phyloP scores from a whole-genome alignment of 2,329 filamentous ascomycete species.

The Aspergillus glaucus region DNA sequence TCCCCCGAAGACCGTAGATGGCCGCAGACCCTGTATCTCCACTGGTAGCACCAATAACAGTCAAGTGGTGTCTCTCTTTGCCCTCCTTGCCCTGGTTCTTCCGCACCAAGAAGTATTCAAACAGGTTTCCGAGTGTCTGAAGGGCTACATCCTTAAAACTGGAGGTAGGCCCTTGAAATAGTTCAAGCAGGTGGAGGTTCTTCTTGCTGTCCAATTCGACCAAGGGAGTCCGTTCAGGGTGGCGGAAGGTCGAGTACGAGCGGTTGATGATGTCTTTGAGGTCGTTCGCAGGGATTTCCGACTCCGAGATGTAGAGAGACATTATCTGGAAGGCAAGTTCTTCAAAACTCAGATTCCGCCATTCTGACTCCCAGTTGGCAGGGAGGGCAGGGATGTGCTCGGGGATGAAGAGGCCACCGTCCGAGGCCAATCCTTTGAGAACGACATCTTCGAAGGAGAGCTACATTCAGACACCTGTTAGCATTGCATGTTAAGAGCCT shows the following conservation, averaged over 20 bases:
- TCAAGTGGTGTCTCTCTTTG: constrained; percentile 68
- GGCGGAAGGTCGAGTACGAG: constrained; percentile 86
- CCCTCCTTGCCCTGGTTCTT: constrained; percentile 38
- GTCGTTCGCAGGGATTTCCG: constrained; percentile 74
- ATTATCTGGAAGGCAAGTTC: constrained; percentile 67
- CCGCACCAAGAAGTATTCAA: constrained; percentile 43
- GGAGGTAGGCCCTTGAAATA: constrained; percentile 94
- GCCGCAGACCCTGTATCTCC: constrained; percentile 88
- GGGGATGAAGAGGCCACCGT: constrained; percentile 85
- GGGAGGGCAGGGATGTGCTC: constrained; percentile 41
- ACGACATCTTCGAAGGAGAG: constrained; percentile 87
- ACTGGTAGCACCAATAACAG: constrained; percentile 79
- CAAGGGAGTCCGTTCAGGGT: constrained; percentile 69
- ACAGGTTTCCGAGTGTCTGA: constrained; percentile 77
- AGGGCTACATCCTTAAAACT: constrained; percentile 96
- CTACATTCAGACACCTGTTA: constrained; percentile 14
- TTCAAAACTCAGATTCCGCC: constrained; percentile 21
- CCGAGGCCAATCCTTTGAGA: constrained; percentile 76
- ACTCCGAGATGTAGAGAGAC: constrained; percentile 75
- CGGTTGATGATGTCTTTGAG: constrained; percentile 75
- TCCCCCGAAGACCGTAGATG: constrained; percentile 88
- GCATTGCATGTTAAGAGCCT: neutral
- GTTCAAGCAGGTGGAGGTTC: constrained; percentile 79
- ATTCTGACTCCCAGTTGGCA: constrained; percentile 18
- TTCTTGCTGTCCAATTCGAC: constrained; percentile 64